Evolutionary conservation across 2,329 filamentous ascomycete species (phyloP), one percentile per base, ranked within the genome.

Genomic region (Apiospora saccharicola): DNA sequence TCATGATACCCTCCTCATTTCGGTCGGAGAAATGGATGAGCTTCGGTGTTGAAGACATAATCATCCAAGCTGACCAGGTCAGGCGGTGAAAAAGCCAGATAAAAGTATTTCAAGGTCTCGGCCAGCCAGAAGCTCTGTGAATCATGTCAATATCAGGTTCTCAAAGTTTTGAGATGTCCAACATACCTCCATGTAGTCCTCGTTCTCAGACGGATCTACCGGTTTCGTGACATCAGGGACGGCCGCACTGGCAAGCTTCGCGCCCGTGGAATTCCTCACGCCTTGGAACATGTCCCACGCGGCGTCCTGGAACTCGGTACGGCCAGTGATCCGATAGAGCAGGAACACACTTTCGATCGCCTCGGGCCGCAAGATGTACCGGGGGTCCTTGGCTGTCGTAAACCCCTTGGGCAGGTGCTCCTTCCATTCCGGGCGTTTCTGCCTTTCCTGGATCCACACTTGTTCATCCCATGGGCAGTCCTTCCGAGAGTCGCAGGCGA

Each of bases 121-220:
- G 88, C 89, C 75, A 90, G 82, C 88, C 90, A 92, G 76, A 91
- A 91, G 72, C 86, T 90, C 79, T 91, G 88, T 80, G 69, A 22
- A 12, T n/a, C 12, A 14, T 13, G 30, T 64, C 10, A 64, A 24
- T 41, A 41, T 13, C n/a, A 10, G 10, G 13, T 34, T n/a, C 0
- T 49, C 7, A 12, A 34, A 47, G 5, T 10, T 24, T 14, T 34
- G 4, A 6, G 26, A 47, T 22, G n/a, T 30, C 6, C 43, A 47
- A 75, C 75, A 49, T 73, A 79, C 79, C 77, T 81, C 79, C 77
- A 79, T 80, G 47, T 79, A 80, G 76, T 92, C 90, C 67, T 84
- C 81, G 71, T 82, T 80, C 61, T 85, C 46, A 2, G 64, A 78
- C 75, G 71, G 84, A 13, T 89, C 88, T n/a, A 81, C 83, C 44